Evolutionary conservation across 495 filamentous ascomycete species (phyloP), one percentile per base, ranked within the genome.

Genomic region (Neurospora sp.): DNA sequence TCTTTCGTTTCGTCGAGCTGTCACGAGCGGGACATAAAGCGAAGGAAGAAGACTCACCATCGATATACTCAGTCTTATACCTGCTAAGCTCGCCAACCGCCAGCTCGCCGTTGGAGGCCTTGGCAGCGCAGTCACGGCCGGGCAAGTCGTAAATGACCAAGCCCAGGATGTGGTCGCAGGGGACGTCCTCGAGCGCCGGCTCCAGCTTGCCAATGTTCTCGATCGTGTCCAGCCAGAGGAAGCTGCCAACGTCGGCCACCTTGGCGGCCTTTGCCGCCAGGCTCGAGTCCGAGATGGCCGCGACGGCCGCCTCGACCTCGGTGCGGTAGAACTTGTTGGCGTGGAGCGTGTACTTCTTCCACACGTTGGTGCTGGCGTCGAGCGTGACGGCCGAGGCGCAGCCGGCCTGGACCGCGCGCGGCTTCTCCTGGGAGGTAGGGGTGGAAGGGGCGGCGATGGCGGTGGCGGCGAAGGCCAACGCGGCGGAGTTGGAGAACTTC

Each of bases 141-240:
- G 91, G 92, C 46, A 94, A 82, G 82, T 94, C 90, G 81, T 94
- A 94, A 77, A 93, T 88, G 78, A 94, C 92, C 73, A 91, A 86
- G 77, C 90, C 89, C 39, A 87, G 85, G 71, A 85, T 86, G 77
- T 91, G 82, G 76, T 87, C 78, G 77, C 85, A 82, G 69, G 87
- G 83, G 72, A 90, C 88, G 42, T 90, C 86, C 20, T 77, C 78
- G 69, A 91, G 77, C 44, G 86, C 89, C 11, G 84, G 80, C 73
- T 86, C 87, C 83, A 91, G 87, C 71, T 83, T 87, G 70, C 82
- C 85, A 20, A 91, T 88, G 80, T 91, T 91, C 72, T 77, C 86
- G 41, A 88, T 87, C 69, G 83, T 84, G 81, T 91, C 89, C 75
- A 93, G 84, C 91, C 91, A 93, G 73, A 89, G 80, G 83, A 93